Conservation (phyloP, 345 rosid species). For the Linum tenue region DNA sequence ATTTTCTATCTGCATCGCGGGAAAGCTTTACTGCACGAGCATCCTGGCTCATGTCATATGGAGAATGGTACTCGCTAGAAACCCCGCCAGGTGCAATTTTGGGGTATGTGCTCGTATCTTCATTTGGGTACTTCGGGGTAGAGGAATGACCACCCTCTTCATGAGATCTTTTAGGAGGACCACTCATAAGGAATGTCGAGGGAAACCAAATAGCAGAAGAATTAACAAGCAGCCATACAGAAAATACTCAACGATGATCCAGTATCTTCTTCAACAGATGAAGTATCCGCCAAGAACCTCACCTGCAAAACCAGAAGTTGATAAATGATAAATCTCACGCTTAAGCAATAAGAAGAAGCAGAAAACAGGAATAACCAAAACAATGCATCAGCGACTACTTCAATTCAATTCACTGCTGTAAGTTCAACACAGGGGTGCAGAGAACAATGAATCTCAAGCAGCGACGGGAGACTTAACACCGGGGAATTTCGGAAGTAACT, state of each 20-base stretch:
- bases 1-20: conserved; percentile 73
- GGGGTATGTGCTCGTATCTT: conserved; percentile 53
- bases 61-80: conserved; percentile 44
- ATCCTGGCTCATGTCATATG: conserved; percentile 50
- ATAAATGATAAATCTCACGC: not conserved
- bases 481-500: not conserved
- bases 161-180: conserved; percentile 72
- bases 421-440: too few species aligned
- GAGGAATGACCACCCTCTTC: conserved; percentile 74
- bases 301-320: not conserved
- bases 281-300: not conserved
- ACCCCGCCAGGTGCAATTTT: conserved; percentile 35
- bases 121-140: conserved; percentile 62
- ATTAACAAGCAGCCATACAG: too few species aligned
- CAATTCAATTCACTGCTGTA: too few species aligned
- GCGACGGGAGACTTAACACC: not conserved
- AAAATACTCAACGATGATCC: not conserved
- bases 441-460: not conserved
- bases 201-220: too few species aligned
- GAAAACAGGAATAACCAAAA: not conserved
- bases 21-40: conserved; percentile 52
- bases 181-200: conserved; percentile 39
- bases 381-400: not conserved
- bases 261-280: not conserved
- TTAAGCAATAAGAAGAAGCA: not conserved